Base-by-base conservation (phyloP, 2,329 filamentous ascomycete species). In the Xylaria arbuscula region DNA sequence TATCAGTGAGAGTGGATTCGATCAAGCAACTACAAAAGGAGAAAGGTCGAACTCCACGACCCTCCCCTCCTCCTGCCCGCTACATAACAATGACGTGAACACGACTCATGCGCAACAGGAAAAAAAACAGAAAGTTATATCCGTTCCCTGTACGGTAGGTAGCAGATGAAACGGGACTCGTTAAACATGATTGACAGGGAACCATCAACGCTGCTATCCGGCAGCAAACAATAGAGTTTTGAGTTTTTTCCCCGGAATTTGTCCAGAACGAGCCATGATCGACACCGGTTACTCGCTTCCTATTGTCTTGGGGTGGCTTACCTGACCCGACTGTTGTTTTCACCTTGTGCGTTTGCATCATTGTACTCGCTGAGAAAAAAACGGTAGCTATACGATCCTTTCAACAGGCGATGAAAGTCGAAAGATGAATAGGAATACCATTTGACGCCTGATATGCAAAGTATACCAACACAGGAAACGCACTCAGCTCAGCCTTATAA, bases 401-500 rank as follows among this genome's bases (percentile, higher is more conserved):
- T 57, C 32, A 22, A 28, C 22, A 17, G 13, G 10, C 13, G 22
- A 32, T 15, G 9, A 57, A 45, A 13, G 6, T 19, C 15, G 13
- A 40, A 36, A n/a, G 40, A 9, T 45, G 22, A 65, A 54, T 42
- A 5, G 17, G 42, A 58, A 28, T 64, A 58, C 38, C 63, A 51
- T 64, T 65, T 45, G 45, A 71, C 67, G 67, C 67, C 67, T 64
- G 40, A 38, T 50, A 66, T 71, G 69, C 69, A 65, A 66, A 47
- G 45, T 66, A 70, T 66, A 70, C 61, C 48, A 22, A 62, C 64
- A 62, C 42, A 62, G 28, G 34, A 50, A 62, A 45, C n/a, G 2
- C 24, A 40, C 42, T 19, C 19, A 24, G 13, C 58, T 32, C 50
- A 65, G 32, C 53, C 56, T n/a, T 57, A 48, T 55, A 11, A 19